phyloP scores from a whole-genome alignment of 345 rosid species.

The Excoecaria agallocha region DNA sequence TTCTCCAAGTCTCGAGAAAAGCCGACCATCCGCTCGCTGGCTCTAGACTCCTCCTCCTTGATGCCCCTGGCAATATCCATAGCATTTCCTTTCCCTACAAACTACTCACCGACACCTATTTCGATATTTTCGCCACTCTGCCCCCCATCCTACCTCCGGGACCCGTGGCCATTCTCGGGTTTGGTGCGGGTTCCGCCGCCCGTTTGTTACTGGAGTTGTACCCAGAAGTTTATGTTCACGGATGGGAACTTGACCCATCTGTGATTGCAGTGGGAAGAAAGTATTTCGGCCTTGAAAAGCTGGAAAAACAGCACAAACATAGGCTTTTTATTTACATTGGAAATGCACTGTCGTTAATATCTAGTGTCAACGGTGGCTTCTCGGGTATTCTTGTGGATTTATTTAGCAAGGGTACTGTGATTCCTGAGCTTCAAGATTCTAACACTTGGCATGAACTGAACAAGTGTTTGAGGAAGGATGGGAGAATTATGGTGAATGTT shows the following conservation, averaged over 20 bases:
- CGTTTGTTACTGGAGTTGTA: constrained; percentile 64
- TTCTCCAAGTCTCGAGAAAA: constrained; percentile 62
- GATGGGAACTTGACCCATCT: constrained; percentile 92
- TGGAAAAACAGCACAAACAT: constrained; percentile 55
- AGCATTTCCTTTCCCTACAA: constrained; percentile 73
- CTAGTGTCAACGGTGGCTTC: constrained; percentile 53
- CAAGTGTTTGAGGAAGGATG: constrained; percentile 57
- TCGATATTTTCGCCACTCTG: constrained; percentile 77
- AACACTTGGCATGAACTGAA: constrained; percentile 58
- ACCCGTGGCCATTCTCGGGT: constrained; percentile 73
- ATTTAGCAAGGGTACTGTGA: constrained; percentile 64
- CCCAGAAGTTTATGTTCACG: constrained; percentile 55
- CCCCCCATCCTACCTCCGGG: constrained; percentile 74
- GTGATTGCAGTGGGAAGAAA: constrained; percentile 76
- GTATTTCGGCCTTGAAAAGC: constrained; percentile 62
- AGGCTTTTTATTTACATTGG: constrained; percentile 65
- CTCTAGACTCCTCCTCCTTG: constrained; percentile 73
- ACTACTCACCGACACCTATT: constrained; percentile 67
- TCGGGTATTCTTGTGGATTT: constrained; percentile 65
- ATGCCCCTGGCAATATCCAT: constrained; percentile 87
- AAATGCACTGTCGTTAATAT: constrained; percentile 45
- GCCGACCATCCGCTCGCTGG: constrained; percentile 73
- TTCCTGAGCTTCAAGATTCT: constrained; percentile 85
- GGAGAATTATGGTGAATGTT: constrained; percentile 64
- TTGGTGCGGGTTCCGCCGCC: constrained; percentile 83